Evolutionary conservation across 2,329 filamentous ascomycete species (phyloP), one percentile per base, ranked within the genome.

Genomic region (Zymoseptoria pseudotritici): DNA sequence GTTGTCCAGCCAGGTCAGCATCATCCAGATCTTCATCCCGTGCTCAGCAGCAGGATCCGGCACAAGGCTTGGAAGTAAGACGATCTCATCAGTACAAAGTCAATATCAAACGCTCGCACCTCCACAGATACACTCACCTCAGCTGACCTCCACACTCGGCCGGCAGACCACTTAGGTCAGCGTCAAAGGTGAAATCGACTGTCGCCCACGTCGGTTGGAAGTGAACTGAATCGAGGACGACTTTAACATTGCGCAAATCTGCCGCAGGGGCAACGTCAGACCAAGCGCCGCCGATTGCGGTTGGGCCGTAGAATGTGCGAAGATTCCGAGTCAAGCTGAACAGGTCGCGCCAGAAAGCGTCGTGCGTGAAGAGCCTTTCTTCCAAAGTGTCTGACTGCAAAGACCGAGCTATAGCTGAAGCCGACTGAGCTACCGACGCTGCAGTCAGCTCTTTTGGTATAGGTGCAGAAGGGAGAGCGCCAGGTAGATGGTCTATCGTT

Each of bases 261-360:
- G 36, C 13, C 13, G 36, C 17, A 5, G 36, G 13, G 13, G 13
- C 13, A 17, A 46, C 36, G 36, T 46, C 36, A 7, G 11, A 7
- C 36, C 36, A 46, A 46, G 36, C 36, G 36, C n/a, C 36, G 36
- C 36, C 36, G 5, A 46, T 46, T 13, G 36, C 36, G 17, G 6
- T n/a, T n/a, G 36, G 13, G 17, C 36, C 13, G 63, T 80, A 78
- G n/a, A 82, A 66, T 0, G 83, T 86, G 42, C 77, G 80, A 22
- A 84, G 76, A 36, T 82, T 78, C 79, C 82, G 85, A 0, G 80
- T 79, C 9, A 86, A 67, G 6, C 75, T 79, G 3, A 86, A 76
- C 57, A 85, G 80, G 66, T 86, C 84, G 46, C 83, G 76, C 82
- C 82, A 86, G 4, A 69, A 61, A 5, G 58, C 61, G 55, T 61